A percentile compares a stretch with the other conserved stretches of the same genome.
Evolutionary conservation across 108 stramenopile genomes (phyloP).

Genomic region (Ochromonas danica): DNA sequence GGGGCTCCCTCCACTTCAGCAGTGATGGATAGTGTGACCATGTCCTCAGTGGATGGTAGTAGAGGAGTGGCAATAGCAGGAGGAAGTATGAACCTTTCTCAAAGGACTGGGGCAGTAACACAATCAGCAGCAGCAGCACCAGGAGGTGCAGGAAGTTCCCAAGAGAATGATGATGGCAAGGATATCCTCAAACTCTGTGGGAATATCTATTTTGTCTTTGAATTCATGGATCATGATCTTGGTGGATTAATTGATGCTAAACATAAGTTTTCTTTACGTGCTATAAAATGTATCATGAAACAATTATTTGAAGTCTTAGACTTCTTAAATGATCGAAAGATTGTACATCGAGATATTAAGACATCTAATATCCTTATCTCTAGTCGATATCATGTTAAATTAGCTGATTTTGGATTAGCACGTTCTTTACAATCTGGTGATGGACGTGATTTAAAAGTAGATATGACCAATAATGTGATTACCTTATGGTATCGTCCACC

Average conservation of each 20-base stretch:
- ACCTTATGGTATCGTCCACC: constrained; percentile 87
- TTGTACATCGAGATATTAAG: constrained; percentile 86
- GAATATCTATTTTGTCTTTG: constrained; percentile 86
- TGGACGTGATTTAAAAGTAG: background rate
- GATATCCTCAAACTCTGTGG: constrained; percentile 26
- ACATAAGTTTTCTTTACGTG: background rate
- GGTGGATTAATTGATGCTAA: constrained; percentile 34
- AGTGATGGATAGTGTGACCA: too few species aligned
- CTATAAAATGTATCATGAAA: constrained; percentile 37
- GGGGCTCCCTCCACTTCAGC: too few species aligned
- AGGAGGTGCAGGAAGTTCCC: too few species aligned
- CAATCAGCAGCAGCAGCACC: too few species aligned
- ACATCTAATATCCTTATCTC: constrained; percentile 78
- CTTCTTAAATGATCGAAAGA: constrained; percentile 75
- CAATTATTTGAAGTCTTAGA: constrained; percentile 71
- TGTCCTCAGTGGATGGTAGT: background rate
- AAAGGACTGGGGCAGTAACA: too few species aligned
- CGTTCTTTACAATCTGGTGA: constrained; percentile 37
- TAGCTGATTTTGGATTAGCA: constrained; percentile 88
- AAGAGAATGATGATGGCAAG: background rate
- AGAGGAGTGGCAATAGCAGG: too few species aligned
- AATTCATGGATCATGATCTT: constrained; percentile 85
- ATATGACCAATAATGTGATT: constrained; percentile 77
- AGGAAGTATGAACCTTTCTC: too few species aligned
- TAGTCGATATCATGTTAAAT: constrained; percentile 65